Evolutionary conservation across 1,284 basidiomycete genomes (phyloP).

Genomic region (Earliella scabrosa): DNA sequence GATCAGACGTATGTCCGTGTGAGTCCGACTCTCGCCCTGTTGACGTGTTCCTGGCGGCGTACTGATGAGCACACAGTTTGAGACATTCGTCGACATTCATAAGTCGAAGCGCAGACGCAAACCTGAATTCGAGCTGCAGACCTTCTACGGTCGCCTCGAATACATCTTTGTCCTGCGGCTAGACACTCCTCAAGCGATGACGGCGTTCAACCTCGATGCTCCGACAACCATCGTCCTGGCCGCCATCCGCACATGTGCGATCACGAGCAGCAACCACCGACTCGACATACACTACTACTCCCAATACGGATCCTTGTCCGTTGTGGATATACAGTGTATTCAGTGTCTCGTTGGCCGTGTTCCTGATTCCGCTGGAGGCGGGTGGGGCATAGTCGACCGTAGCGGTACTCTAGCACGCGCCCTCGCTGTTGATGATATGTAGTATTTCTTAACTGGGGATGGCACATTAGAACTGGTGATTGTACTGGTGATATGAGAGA

Average conservation of each 20-base stretch:
- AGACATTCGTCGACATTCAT: background rate
- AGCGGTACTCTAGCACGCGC: too few relatives aligned
- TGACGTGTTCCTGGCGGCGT: too few relatives aligned
- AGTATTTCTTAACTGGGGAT: too few relatives aligned
- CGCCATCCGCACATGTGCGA: background rate
- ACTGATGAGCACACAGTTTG: too few relatives aligned
- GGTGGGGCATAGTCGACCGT: background rate
- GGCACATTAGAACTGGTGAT: too few relatives aligned
- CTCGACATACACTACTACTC: background rate
- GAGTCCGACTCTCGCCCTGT: too few relatives aligned
- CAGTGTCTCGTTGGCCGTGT: background rate
- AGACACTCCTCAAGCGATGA: background rate
- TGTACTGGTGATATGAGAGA: too few relatives aligned
- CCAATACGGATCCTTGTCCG: background rate
- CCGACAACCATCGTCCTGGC: background rate
- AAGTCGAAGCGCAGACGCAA: background rate
- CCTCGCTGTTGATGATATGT: too few relatives aligned
- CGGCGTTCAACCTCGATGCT: background rate
- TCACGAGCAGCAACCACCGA: background rate
- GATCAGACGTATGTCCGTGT: too few relatives aligned
- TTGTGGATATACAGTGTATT: background rate
- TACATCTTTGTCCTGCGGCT: background rate
- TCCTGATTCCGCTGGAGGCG: background rate
- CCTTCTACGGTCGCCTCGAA: background rate
- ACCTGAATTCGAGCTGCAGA: background rate